phyloP scores from a whole-genome alignment of 148 eudicot species.

The Fagopyrum tataricum region DNA sequence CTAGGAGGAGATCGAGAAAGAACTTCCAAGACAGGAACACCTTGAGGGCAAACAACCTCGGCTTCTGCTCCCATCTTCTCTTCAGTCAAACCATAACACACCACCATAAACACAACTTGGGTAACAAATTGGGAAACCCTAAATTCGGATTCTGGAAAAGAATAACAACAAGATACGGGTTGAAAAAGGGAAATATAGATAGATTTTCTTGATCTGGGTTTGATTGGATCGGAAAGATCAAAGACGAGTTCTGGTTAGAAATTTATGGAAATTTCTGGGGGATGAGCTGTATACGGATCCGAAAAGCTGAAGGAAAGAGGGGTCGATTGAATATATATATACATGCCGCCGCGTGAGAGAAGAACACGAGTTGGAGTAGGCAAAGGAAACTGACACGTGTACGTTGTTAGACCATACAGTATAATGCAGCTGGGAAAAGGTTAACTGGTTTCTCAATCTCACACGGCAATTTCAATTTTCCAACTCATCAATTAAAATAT shows the following conservation, averaged over 20 bases:
- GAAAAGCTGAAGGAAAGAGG: constrained; percentile 3
- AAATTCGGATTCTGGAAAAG: neutral
- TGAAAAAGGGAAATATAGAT: neutral
- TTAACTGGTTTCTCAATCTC: neutral
- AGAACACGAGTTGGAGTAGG: constrained; percentile 6
- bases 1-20: constrained; percentile 27
- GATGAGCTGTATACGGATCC: constrained; percentile 6
- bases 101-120: constrained; percentile 6
- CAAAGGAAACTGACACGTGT: constrained; percentile 3
- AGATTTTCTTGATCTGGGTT: neutral
- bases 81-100: constrained; percentile 8
- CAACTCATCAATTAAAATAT: neutral
- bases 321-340: constrained; percentile 4
- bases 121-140: neutral
- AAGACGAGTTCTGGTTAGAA: neutral
- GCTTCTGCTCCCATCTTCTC: constrained; percentile 58
- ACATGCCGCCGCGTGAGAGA: neutral
- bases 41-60: constrained; percentile 37
- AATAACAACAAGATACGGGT: neutral
- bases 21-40: constrained; percentile 37
- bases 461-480: neutral
- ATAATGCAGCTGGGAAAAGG: neutral
- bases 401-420: neutral
- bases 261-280: constrained; percentile 3
- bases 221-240: constrained; percentile 1